A percentile compares a stretch with the other conserved stretches of the same genome.
Conservation (phyloP, 2,329 filamentous ascomycete genomes). For the Monilinia vaccinii-corymbosi region DNA sequence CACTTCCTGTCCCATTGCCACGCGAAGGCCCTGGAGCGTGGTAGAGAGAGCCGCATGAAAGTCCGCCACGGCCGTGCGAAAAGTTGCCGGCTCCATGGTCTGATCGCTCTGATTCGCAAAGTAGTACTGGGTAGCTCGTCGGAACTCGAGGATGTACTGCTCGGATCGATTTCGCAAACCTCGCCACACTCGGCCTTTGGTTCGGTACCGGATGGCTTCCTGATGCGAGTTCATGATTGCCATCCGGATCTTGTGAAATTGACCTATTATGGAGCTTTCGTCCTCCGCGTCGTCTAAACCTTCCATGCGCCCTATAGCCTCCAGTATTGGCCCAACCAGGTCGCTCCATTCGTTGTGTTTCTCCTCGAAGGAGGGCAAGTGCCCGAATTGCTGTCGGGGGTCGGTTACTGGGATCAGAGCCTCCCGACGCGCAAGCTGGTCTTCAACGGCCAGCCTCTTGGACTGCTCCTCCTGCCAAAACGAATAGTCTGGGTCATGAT, state of each 20-base stretch:
- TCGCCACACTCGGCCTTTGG: constrained; percentile 18
- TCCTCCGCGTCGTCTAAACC: background rate
- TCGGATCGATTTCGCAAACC: constrained; percentile 2
- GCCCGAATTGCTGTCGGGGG: background rate
- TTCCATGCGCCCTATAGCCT: background rate
- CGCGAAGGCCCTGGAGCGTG: background rate
- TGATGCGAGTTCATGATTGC: background rate
- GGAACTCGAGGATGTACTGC: background rate
- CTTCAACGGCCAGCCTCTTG: background rate
- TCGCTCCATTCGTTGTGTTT: background rate
- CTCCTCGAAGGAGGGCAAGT: background rate
- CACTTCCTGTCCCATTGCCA: background rate
- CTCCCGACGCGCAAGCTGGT: background rate
- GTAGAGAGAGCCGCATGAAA: background rate
- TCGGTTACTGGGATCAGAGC: background rate
- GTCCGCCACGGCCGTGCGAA: background rate
- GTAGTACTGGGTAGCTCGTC: background rate
- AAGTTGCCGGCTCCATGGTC: background rate
- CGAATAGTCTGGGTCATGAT: background rate
- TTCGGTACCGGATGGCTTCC: constrained; percentile 4
- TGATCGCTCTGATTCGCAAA: background rate
- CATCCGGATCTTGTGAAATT: background rate
- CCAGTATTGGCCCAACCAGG: background rate
- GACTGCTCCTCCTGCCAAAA: background rate
- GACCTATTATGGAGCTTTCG: background rate